phyloP scores from a whole-genome alignment of 2,329 filamentous ascomycete genomes.

The Xylaria sp. region DNA sequence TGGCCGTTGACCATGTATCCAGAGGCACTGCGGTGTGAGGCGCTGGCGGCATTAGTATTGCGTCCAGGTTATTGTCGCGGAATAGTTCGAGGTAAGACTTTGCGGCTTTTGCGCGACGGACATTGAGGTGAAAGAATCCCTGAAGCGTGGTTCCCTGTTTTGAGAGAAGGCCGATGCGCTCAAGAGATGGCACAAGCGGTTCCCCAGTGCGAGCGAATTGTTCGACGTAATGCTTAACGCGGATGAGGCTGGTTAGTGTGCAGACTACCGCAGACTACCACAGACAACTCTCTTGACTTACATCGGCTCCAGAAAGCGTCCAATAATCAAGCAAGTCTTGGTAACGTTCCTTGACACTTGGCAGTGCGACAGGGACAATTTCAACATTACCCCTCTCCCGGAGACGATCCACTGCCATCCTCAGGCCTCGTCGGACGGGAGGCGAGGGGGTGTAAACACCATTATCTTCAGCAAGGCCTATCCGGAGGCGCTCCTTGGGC shows the following conservation, averaged over 20 bases:
- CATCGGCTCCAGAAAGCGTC: not conserved
- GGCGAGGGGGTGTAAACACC: slow-evolving; percentile 61
- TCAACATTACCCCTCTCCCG: slow-evolving; percentile 56
- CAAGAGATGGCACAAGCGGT: slow-evolving; percentile 61
- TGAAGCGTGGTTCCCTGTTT: slow-evolving; percentile 37
- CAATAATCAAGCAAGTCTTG: not conserved
- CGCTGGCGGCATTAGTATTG: slow-evolving; percentile 62
- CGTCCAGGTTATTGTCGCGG: slow-evolving; percentile 55
- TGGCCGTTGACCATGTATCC: slow-evolving; percentile 59
- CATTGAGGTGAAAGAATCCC: slow-evolving; percentile 45
- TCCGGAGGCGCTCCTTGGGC: slow-evolving; percentile 35
- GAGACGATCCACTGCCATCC: slow-evolving; percentile 52
- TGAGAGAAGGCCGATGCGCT: slow-evolving; percentile 47
- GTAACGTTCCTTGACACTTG: not conserved
- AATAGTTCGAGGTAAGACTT: slow-evolving; percentile 45
- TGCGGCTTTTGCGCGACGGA: slow-evolving; percentile 42
- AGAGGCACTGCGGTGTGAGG: slow-evolving; percentile 61
- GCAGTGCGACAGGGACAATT: not conserved
- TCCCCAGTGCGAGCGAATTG: slow-evolving; percentile 60
- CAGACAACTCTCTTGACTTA: not conserved
- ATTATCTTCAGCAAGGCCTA: slow-evolving; percentile 60
- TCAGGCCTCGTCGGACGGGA: slow-evolving; percentile 56
- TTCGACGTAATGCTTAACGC: slow-evolving; percentile 56
- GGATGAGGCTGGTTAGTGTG: not conserved
- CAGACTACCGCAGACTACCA: accelerated